Percentiles rank a stretch among this genome's conserved stretches.
These are phyloP conservation scores for Solanum sejunctum DNA, from an alignment of 257 asterid species.

Conservation along the genomic window DNA sequence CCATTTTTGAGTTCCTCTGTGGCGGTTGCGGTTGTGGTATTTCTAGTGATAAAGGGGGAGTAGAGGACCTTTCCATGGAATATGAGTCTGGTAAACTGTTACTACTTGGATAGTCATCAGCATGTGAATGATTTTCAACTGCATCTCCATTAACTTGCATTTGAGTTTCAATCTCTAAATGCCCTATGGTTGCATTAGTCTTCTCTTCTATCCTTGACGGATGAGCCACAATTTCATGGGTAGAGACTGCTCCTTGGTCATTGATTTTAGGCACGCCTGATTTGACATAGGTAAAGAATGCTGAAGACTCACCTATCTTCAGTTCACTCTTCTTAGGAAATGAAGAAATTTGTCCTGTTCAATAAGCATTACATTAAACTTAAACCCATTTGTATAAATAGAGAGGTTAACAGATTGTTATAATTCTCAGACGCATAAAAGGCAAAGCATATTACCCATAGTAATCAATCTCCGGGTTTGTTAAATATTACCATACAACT, in stretches of 20 bases:
- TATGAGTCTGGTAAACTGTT: constrained; percentile 31
- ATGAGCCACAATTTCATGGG: constrained; percentile 18
- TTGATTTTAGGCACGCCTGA: constrained; percentile 37
- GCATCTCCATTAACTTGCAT: constrained; percentile 16
- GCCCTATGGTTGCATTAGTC: constrained; percentile 6
- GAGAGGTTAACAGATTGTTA: neutral
- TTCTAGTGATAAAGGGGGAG: constrained; percentile 47
- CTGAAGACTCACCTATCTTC: constrained; percentile 87
- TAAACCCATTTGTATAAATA: neutral
- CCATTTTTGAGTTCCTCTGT: constrained; percentile 28
- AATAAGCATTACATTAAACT: neutral
- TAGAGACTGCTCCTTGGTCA: constrained; percentile 17
- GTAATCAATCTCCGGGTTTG: neutral
- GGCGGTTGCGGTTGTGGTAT: constrained; percentile 38
- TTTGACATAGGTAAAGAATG: constrained; percentile 88
- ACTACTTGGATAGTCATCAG: constrained; percentile 35
- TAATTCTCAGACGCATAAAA: neutral
- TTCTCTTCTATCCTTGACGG: constrained; percentile 18
- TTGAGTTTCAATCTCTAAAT: constrained; percentile 17
- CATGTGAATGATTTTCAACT: constrained; percentile 19
- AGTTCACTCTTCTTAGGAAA: constrained; percentile 58
- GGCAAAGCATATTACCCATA: neutral
- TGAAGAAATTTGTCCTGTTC: constrained; percentile 43
- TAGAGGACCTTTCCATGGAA: constrained; percentile 34
- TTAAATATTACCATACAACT: neutral